Evolutionary conservation across 352 stramenopile species (phyloP).

Genomic region (Thraustotheca clavata): DNA sequence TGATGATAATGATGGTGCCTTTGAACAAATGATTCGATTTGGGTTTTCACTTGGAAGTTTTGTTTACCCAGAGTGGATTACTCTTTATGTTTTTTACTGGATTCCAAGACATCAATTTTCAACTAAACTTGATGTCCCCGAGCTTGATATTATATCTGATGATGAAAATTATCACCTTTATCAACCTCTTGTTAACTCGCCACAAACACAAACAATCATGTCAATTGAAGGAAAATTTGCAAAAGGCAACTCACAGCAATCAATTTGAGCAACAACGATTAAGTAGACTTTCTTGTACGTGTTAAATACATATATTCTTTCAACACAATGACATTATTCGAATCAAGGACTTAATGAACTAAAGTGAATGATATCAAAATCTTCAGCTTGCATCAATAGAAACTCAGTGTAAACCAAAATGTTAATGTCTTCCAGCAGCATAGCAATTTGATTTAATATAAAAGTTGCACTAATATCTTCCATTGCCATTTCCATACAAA

Average conservation of each 20-base stretch:
- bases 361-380: too few species aligned
- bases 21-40: constrained; percentile 50
- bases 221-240: too few species aligned
- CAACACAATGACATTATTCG: too few species aligned
- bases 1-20: constrained; percentile 38
- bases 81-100: constrained; percentile 64
- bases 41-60: constrained; percentile 43
- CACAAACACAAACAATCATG: too few species aligned
- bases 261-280: too few species aligned
- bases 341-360: too few species aligned
- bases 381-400: not conserved
- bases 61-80: constrained; percentile 54
- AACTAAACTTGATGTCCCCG: constrained; percentile 46
- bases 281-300: too few species aligned
- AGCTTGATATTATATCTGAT: constrained; percentile 23
- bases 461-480: constrained; percentile 2
- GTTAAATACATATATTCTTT: too few species aligned
- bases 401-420: not conserved
- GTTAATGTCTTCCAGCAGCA: not conserved
- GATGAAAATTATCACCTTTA: constrained; percentile 8
- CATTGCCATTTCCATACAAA: not conserved
- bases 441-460: not conserved
- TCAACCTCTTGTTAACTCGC: not conserved
- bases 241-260: too few species aligned
- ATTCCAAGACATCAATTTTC: constrained; percentile 55